Evolutionary conservation across 768 basidiomycete genomes (phyloP), one percentile per base, ranked within the genome.

Genomic region (Clitopilus passeckerianus): DNA sequence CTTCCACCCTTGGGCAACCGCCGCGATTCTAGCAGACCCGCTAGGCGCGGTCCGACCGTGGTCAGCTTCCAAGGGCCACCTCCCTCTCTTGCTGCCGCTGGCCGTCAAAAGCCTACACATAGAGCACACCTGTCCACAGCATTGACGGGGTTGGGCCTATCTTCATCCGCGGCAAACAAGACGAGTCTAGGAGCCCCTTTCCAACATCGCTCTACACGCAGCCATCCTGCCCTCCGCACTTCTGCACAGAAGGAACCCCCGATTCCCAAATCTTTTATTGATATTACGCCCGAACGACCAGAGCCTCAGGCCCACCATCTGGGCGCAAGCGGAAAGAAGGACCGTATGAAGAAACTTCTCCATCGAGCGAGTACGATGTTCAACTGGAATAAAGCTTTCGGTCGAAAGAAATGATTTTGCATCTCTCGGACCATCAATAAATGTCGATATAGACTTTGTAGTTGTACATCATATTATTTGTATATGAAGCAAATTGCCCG

Each of bases 241-340:
- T 18, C 46, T 18, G 46, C 46, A 23, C 46, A 50, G 20, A 18
- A 50, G n/a, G 46, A 50, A 18, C 5, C 22, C 18, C 5, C 52
- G n/a, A 16, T 61, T 6, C 67, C 70, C 1, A 70, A 61, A 57
- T 76, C 76, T 8, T 77, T 77, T 61, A 77, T 77, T 33, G 70
- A 75, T 59, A 72, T 77, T 57, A 73, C 72, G 20, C 74, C 72
- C 23, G 72, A 74, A 30, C 65, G 60, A 52, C 0, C 59, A 41
- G 35, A 53, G 50, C 23, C 27, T 5, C 46, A 18, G 9, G 46
- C n/a, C 22, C 46, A 50, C 6, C 46, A n/a, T 3, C 46, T 20
- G 10, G 37, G 37, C 5, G 22, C 46, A 20, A 20, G 18, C 20
- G 44, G 50, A 20, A 43, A 52, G 7, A 58, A 18, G 46, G 57